phyloP scores from a whole-genome alignment of 2,329 filamentous ascomycete species.

The Blastomyces parvus region DNA sequence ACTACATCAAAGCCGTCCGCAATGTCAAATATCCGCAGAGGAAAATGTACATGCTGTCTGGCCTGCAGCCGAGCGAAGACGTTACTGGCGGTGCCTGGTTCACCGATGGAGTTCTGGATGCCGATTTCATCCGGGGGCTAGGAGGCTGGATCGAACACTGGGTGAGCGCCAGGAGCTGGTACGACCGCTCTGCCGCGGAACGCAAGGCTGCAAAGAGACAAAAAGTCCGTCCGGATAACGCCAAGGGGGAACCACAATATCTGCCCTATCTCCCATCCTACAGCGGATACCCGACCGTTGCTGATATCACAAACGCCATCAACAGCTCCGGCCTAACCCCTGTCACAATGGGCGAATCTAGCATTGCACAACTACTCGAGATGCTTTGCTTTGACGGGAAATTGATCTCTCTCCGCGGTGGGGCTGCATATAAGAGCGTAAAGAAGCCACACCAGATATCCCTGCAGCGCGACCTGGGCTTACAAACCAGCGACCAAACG shows the following conservation, averaged over 20 bases:
- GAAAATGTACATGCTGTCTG: slow-evolving; percentile 92
- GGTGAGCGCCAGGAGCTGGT: slow-evolving; percentile 63
- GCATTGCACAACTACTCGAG: slow-evolving; percentile 77
- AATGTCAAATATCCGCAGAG: slow-evolving; percentile 83
- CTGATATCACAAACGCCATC: slow-evolving; percentile 66
- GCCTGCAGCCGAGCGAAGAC: slow-evolving; percentile 74
- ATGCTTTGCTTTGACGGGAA: slow-evolving; percentile 83
- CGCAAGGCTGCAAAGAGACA: slow-evolving; percentile 32
- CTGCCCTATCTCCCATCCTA: slow-evolving; percentile 55
- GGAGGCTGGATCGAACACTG: slow-evolving; percentile 63
- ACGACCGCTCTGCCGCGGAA: slow-evolving; percentile 38
- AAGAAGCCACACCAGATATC: slow-evolving; percentile 29
- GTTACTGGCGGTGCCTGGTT: slow-evolving; percentile 94
- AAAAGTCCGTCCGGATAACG: slow-evolving; percentile 27
- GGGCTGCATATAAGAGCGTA: slow-evolving; percentile 42
- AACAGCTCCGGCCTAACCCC: slow-evolving; percentile 60
- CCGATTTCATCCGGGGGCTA: slow-evolving; percentile 72
- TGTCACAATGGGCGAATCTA: slow-evolving; percentile 58
- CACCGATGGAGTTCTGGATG: slow-evolving; percentile 80
- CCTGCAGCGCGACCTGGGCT: slow-evolving; percentile 28
- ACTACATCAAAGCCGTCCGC: slow-evolving; percentile 79
- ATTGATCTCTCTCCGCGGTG: slow-evolving; percentile 52
- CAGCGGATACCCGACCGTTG: slow-evolving; percentile 68
- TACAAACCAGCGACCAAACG: slow-evolving; percentile 24
- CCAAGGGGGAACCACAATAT: slow-evolving; percentile 24